Evolutionary conservation across 495 filamentous ascomycete species (phyloP), one percentile per base, ranked within the genome.

Genomic region (Jackrogersella minutella): DNA sequence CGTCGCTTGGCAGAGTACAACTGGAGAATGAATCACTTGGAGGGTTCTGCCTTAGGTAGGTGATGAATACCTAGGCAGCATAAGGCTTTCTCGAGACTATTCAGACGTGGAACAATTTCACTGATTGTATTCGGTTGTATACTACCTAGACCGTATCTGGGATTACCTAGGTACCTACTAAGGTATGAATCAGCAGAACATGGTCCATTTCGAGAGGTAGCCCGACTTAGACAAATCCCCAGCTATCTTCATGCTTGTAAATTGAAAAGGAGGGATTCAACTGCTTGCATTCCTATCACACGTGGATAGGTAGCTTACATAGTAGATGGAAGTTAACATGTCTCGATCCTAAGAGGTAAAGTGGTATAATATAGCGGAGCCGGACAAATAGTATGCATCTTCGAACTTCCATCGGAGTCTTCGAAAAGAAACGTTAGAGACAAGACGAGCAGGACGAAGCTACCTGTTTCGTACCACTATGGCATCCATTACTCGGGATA

Each of bases 71-170:
- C n/a, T n/a, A n/a, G n/a, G n/a, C n/a, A 60, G 41, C 49, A 66
- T 66, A 56, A 66, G 51, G 31, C n/a, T n/a, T n/a, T n/a, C n/a
- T 28, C 39, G 46, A 54, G 46, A 33, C 61, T 55, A 54, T 59
- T 59, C 36, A 37, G 36, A 64, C 28, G 47, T 46, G 26, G 30
- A 58, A 58, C 37, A 26, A n/a, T n/a, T n/a, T n/a, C n/a, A n/a
- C n/a, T 24, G 14, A 36, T 11, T 36, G 17, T 57, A 36, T 39
- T 22, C 21, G 2, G 17, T 36, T 16, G 22, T n/a, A 36, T n/a
- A 16, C 17, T 4, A 31, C 24, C n/a, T 39, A 22, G n/a, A 37
- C 13, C 34, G 5, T 46, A 56, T 58, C 19, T 19, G 39, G 7
- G 7, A 30, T 41, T 6, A n/a, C n/a, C n/a, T n/a, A n/a, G n/a